phyloP scores from a whole-genome alignment of 2,329 filamentous ascomycete genomes.

The Aspergillus terreus region DNA sequence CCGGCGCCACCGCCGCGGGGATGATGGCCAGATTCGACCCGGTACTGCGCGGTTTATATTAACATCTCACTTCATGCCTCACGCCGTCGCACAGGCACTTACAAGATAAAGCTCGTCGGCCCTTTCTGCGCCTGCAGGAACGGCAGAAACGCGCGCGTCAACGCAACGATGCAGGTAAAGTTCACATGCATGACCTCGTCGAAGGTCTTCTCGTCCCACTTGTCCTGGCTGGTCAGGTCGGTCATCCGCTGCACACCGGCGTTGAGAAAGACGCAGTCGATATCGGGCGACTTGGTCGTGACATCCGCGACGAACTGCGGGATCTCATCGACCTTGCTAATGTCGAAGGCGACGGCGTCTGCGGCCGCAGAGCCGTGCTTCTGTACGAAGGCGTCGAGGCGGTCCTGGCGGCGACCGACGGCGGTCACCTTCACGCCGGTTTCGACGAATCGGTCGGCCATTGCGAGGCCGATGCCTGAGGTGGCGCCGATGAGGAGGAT shows the following conservation, averaged over 20 bases:
- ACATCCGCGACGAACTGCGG: slow-evolving; percentile 34
- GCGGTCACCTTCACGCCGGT: slow-evolving; percentile 52
- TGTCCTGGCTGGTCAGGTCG: slow-evolving; percentile 46
- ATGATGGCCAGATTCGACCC: slow-evolving; percentile 46
- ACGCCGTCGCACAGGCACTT: slow-evolving; percentile 1
- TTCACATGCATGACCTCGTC: slow-evolving; percentile 47
- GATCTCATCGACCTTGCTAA: slow-evolving; percentile 43
- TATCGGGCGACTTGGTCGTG: slow-evolving; percentile 39
- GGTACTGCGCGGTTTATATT: slow-evolving; percentile 24
- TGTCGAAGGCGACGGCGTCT: slow-evolving; percentile 44
- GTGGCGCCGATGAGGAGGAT: slow-evolving; percentile 56
- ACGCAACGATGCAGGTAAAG: slow-evolving; percentile 45
- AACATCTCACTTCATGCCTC: not conserved
- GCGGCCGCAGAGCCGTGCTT: slow-evolving; percentile 44
- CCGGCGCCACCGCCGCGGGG: slow-evolving; percentile 45
- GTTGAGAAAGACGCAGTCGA: slow-evolving; percentile 58
- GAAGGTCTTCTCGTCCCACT: slow-evolving; percentile 40
- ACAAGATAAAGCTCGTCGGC: slow-evolving; percentile 32
- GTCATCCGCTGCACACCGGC: slow-evolving; percentile 52
- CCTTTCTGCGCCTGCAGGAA: slow-evolving; percentile 33
- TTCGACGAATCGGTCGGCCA: slow-evolving; percentile 47
- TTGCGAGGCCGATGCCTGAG: slow-evolving; percentile 50
- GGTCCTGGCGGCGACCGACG: slow-evolving; percentile 53
- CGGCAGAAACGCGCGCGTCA: slow-evolving; percentile 47
- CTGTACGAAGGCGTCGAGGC: slow-evolving; percentile 47